Percentiles rank a stretch among this genome's conserved stretches.
These are phyloP conservation scores for Auricularia heimuer DNA, from an alignment of 768 basidiomycete genomes.

Conservation along the genomic window DNA sequence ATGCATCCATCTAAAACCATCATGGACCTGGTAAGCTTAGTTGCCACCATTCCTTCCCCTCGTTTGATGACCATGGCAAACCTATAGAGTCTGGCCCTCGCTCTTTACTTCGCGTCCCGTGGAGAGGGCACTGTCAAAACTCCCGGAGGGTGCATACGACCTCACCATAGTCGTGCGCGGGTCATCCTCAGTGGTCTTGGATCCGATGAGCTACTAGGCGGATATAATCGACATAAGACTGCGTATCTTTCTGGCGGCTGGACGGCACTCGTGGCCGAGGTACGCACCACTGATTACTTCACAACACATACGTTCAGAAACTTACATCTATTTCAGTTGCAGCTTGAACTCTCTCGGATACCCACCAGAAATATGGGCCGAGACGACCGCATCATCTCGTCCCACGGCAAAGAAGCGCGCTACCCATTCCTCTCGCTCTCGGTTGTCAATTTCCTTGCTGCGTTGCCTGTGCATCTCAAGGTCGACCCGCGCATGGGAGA, in stretches of 20 bases:
- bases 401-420: slow-evolving; percentile 83
- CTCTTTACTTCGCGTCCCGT: slow-evolving; percentile 86
- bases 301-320: too few species aligned
- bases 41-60: background rate
- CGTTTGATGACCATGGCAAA: background rate
- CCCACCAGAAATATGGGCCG: slow-evolving; percentile 85
- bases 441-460: slow-evolving; percentile 67
- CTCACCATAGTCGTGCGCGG: slow-evolving; percentile 65
- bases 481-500: slow-evolving; percentile 61
- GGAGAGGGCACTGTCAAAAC: slow-evolving; percentile 50
- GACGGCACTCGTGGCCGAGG: slow-evolving; percentile 73
- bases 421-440: slow-evolving; percentile 83
- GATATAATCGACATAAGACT: slow-evolving; percentile 81
- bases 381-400: slow-evolving; percentile 89
- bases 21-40: slow-evolving; percentile 70
- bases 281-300: slow-evolving; percentile 17
- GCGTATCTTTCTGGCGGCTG: slow-evolving; percentile 62
- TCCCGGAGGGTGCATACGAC: slow-evolving; percentile 25
- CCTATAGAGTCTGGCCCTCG: slow-evolving; percentile 75
- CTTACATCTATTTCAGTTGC: slow-evolving; percentile 44
- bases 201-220: slow-evolving; percentile 90
- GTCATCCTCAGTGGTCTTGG: slow-evolving; percentile 88
- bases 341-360: slow-evolving; percentile 80
- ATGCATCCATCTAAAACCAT: slow-evolving; percentile 78
- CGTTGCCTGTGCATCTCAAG: slow-evolving; percentile 73